Base-by-base conservation (phyloP, 2,329 filamentous ascomycete genomes). In the Cladosporium austrohemisphaericum region DNA sequence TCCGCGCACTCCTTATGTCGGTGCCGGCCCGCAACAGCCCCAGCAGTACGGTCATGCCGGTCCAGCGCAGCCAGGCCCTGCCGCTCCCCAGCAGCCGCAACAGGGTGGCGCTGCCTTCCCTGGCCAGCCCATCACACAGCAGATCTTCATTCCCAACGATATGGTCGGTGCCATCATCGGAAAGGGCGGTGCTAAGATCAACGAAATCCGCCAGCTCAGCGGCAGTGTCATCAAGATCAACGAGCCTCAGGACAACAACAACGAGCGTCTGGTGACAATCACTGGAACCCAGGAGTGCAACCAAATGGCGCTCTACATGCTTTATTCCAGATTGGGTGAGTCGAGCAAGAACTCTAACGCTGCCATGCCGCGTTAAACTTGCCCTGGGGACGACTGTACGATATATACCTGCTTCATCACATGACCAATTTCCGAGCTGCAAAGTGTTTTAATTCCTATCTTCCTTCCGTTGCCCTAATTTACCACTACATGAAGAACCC, bases 191-290 rank as follows among this genome's bases (percentile, higher is more conserved):
- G 88, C 90, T 49, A 98, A 98, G 80, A 98, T 98, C 78, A 98
- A 98, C 67, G 93, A 98, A 72, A 98, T 98, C 58, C 84, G 93
- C 60, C 90, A 96, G 69, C 83, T 98, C 61, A 94, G 88, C 68
- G 93, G 92, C 60, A 97, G 92, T 72, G 91, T 98, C 38, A 97
- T 98, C 71, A 98, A 98, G 77, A 98, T 98, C 77, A 97, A 98
- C 68, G 93, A 98, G 69, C 93, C 93, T 1, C 93, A 96, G 69
- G 93, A 97, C 70, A 97, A 95, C 73, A 97, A 89, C 78, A 98
- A 97, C 65, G 93, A 98, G 76, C 85, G 93, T 55, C 76, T 98
- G 52, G 93, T 98, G 51, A 98, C 93, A 13, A 95, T 98, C 60
- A 96, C 93, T 2, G 93, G 93, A 57, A 97, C 93, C 5, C 90